These are phyloP conservation scores for Lactarius evosmus DNA, from an alignment of 768 basidiomycete genomes.

Conservation along the genomic window DNA sequence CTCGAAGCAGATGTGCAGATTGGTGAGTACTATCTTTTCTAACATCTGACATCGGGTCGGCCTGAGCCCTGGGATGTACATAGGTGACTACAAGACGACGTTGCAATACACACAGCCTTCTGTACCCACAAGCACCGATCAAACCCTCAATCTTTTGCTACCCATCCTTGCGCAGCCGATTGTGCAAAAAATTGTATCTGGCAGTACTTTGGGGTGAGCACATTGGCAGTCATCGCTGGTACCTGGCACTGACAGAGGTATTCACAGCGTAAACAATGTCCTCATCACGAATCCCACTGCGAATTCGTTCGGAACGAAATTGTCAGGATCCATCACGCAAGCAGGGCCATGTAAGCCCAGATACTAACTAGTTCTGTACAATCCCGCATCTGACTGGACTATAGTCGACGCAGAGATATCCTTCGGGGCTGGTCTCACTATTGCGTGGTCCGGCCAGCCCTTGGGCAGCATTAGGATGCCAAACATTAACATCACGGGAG, in stretches of 20 bases:
- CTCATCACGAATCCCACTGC: slow-evolving; percentile 57
- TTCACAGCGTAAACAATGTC: slow-evolving; percentile 51
- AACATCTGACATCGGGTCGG: not conserved
- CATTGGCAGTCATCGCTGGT: slow-evolving; percentile 1
- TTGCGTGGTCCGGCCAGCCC: slow-evolving; percentile 55
- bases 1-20: slow-evolving; percentile 55
- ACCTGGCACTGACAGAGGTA: slow-evolving; percentile 1
- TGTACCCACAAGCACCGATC: slow-evolving; percentile 59
- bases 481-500: slow-evolving; percentile 55
- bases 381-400: not conserved
- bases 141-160: slow-evolving; percentile 58
- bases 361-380: not conserved
- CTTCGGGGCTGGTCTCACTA: slow-evolving; percentile 58
- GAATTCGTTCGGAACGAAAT: slow-evolving; percentile 52
- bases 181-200: slow-evolving; percentile 66
- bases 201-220: slow-evolving; percentile 50
- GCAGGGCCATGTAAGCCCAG: slow-evolving; percentile 63
- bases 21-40: slow-evolving; percentile 37
- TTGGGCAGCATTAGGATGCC: slow-evolving; percentile 61
- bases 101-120: slow-evolving; percentile 56
- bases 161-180: slow-evolving; percentile 71
- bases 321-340: slow-evolving; percentile 63
- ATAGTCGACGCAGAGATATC: slow-evolving; percentile 63
- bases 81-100: slow-evolving; percentile 62
- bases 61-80: not conserved